Evolutionary conservation across 1,284 basidiomycete species (phyloP).

Genomic region (Inonotus hispidus): DNA sequence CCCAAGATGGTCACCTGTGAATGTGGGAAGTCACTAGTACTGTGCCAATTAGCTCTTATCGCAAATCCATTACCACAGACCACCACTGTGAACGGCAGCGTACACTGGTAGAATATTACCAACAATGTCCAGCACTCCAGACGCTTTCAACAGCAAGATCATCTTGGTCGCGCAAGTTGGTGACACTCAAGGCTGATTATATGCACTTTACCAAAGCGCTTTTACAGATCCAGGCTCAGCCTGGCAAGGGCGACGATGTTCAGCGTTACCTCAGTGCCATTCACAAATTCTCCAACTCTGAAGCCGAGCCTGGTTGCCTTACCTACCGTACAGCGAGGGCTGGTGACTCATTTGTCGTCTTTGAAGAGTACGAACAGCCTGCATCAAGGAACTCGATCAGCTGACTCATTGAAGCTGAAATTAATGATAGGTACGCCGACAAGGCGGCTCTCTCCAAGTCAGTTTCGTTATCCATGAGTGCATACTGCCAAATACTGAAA

Average conservation of each 20-base stretch:
- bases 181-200: neutral
- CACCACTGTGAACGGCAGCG: neutral
- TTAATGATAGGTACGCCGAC: constrained; percentile 7
- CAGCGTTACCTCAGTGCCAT: constrained; percentile 10
- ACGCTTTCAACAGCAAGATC: neutral
- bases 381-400: neutral
- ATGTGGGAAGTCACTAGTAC: neutral
- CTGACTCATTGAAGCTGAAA: neutral
- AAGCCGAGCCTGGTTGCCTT: constrained; percentile 14
- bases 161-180: constrained; percentile 12
- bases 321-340: constrained; percentile 9
- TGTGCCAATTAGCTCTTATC: neutral
- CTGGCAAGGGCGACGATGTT: constrained; percentile 14
- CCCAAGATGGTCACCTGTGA: no score
- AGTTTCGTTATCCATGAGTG: neutral
- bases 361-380: constrained; percentile 14
- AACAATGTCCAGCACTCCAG: constrained; percentile 1
- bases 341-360: constrained; percentile 14
- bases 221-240: constrained; percentile 7
- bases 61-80: neutral
- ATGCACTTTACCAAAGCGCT: neutral
- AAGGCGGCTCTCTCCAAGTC: constrained; percentile 10
- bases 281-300: constrained; percentile 16
- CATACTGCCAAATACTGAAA: neutral
- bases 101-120: neutral